These are phyloP conservation scores for Colletotrichum somersetense DNA, from an alignment of 2,329 filamentous ascomycete genomes.

Conservation along the genomic window DNA sequence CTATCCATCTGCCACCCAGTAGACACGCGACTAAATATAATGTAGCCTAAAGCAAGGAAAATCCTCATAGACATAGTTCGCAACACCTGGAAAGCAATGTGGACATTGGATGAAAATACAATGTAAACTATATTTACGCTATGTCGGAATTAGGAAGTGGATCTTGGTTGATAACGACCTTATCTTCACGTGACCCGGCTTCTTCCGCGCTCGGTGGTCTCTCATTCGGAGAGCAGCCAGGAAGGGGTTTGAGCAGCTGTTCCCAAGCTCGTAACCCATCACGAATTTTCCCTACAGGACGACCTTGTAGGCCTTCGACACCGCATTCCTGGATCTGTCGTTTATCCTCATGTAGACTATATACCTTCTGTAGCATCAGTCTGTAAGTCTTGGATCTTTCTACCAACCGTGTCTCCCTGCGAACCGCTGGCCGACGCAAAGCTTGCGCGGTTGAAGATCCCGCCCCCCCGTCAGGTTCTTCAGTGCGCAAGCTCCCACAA, in stretches of 20 bases:
- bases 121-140: neutral
- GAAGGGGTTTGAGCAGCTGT: conserved; percentile 37
- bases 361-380: conserved; percentile 24
- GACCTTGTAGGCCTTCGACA: conserved; percentile 12
- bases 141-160: neutral
- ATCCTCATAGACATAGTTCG: neutral
- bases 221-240: conserved; percentile 31
- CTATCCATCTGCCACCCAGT: neutral
- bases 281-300: conserved; percentile 34
- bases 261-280: conserved; percentile 30
- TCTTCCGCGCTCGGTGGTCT: conserved; percentile 22
- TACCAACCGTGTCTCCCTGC: neutral
- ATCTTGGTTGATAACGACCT: neutral
- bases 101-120: neutral
- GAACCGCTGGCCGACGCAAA: conserved; percentile 25
- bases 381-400: conserved; percentile 28
- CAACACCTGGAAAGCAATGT: neutral
- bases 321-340: conserved; percentile 3
- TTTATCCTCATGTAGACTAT: conserved; percentile 36
- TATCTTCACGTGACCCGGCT: conserved; percentile 39
- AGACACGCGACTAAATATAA: neutral
- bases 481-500: conserved; percentile 12
- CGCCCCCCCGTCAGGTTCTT: conserved; percentile 33
- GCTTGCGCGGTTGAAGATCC: conserved; percentile 34
- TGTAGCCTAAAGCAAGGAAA: neutral